Conservation (phyloP, 1,139 yeast species). For the Yamadazyma diddensiae region DNA sequence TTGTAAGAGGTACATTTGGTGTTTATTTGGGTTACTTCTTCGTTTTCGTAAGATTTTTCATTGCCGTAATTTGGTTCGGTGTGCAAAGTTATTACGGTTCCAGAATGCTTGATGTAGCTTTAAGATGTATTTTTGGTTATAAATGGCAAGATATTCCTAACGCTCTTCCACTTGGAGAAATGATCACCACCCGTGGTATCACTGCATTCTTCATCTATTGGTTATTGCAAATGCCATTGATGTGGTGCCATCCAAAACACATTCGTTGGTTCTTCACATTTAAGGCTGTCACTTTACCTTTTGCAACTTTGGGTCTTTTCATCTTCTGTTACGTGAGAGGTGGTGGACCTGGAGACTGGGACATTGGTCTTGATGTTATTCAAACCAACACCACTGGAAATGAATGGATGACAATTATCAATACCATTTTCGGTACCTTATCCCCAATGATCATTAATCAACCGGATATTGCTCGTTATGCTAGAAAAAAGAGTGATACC, state of each 20-base stretch:
- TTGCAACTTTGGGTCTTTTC: slow-evolving; percentile 14
- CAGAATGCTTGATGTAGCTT: slow-evolving; percentile 9
- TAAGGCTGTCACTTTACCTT: slow-evolving; percentile 14
- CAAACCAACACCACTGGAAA: slow-evolving; percentile 9
- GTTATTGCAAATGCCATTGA: slow-evolving; percentile 15
- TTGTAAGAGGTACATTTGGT: slow-evolving; percentile 14
- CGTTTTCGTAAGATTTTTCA: slow-evolving; percentile 14
- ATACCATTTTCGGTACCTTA: slow-evolving; percentile 15
- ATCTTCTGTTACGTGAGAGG: slow-evolving; percentile 14
- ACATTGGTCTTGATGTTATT: slow-evolving; percentile 8
- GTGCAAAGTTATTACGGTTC: slow-evolving; percentile 15
- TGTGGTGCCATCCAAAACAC: slow-evolving; percentile 16
- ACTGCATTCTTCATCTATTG: slow-evolving; percentile 14
- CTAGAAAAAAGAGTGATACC: slow-evolving; percentile 13
- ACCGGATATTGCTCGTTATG: slow-evolving; percentile 16
- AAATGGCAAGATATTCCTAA: slow-evolving; percentile 14
- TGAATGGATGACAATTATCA: slow-evolving; percentile 15
- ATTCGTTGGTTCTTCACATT: slow-evolving; percentile 14
- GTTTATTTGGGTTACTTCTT: slow-evolving; percentile 13
- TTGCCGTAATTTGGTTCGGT: slow-evolving; percentile 15
- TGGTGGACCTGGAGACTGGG: slow-evolving; percentile 16
- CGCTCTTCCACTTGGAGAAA: slow-evolving; percentile 12
- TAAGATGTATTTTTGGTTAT: slow-evolving; percentile 15
- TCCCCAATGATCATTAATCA: slow-evolving; percentile 17
- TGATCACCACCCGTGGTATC: slow-evolving; percentile 13